Evolutionary conservation across 192 early-diverging fungal genomes (phyloP), one percentile per base, ranked within the genome.

Genomic region (Coemansia sp.): DNA sequence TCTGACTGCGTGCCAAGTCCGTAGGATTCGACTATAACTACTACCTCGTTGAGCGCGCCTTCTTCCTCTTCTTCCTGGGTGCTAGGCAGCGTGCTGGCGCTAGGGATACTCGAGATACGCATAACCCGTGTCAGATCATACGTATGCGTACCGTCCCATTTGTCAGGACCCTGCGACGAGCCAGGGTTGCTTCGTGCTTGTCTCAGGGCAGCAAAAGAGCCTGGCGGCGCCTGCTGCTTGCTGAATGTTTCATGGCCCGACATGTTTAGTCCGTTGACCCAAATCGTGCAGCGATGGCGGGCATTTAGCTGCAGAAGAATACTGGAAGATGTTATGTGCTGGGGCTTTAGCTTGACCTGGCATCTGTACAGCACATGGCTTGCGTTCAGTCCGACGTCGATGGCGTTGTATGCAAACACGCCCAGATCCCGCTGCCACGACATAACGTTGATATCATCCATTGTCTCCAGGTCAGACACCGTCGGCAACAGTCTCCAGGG

Each of bases 211-310:
- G 65, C 25, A 0, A 51, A 14, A 8, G 61, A 30, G 8, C 71
- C 61, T 4, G 91, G 68, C 31, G 62, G 54, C 11, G 85, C 63
- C 5, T 87, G 36, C 40, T 80, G 84, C 12, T 77, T 71, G 30
- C 87, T 87, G 66, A 92, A 92, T 0, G 90, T 91, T 60, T 88
- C 90, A 64, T 95, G 91, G 0, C 92, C 91, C 8, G 91, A 92
- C 61, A 90, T 75, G 63, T 90, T 86, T 31, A 82, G 56, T 0
- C 86, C 87, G 72, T 95, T 95, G 38, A 92, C 64, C 69, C 87
- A 86, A 20, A 91, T 68, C 0, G 88, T 89, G 59, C 82, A 84
- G 34, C 91, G 81, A 75, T 95, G 87, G 28, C 94, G 85, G 36
- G 81, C 83, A 67, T 92, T 93, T 33, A 94, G 62, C 50, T 80